phyloP scores from a whole-genome alignment of 768 basidiomycete species.

The Phanerochaete carnosa region DNA sequence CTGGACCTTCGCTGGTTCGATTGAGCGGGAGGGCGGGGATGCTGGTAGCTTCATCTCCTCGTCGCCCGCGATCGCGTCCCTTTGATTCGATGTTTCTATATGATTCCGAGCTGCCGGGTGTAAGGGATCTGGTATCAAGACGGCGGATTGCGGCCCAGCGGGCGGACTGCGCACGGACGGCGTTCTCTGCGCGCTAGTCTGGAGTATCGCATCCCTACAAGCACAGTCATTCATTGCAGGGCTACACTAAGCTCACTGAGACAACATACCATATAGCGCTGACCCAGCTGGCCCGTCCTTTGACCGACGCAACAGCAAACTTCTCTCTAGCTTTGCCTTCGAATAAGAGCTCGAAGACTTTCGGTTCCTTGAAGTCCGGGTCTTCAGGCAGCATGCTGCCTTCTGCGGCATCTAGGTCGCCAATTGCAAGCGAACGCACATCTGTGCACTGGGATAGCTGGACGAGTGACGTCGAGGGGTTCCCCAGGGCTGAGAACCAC shows the following conservation, averaged over 20 bases:
- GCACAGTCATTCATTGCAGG: background rate
- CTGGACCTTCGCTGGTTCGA: conserved; percentile 4
- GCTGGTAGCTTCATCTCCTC: conserved; percentile 20
- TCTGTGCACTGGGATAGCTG: conserved; percentile 53
- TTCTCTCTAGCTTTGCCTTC: conserved; percentile 48
- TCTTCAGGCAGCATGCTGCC: conserved; percentile 35
- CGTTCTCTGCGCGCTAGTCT: conserved; percentile 28
- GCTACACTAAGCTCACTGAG: background rate
- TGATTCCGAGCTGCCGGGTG: background rate
- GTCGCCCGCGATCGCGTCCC: background rate
- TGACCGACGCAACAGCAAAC: conserved; percentile 59
- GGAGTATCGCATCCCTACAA: conserved; percentile 57
- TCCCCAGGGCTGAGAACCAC: conserved; percentile 40
- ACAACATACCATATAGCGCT: conserved; percentile 64
- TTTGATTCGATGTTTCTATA: background rate
- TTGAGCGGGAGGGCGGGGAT: conserved; percentile 7
- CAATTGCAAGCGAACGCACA: conserved; percentile 52
- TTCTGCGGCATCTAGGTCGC: conserved; percentile 44
- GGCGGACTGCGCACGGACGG: background rate
- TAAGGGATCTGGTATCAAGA: background rate
- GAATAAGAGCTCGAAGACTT: conserved; percentile 65
- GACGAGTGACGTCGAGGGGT: conserved; percentile 43
- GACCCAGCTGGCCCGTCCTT: conserved; percentile 71
- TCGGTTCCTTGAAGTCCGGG: conserved; percentile 38
- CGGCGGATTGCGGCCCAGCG: background rate